These are phyloP conservation scores for Ramaria sp. DNA, from an alignment of 768 basidiomycete species.

Conservation along the genomic window DNA sequence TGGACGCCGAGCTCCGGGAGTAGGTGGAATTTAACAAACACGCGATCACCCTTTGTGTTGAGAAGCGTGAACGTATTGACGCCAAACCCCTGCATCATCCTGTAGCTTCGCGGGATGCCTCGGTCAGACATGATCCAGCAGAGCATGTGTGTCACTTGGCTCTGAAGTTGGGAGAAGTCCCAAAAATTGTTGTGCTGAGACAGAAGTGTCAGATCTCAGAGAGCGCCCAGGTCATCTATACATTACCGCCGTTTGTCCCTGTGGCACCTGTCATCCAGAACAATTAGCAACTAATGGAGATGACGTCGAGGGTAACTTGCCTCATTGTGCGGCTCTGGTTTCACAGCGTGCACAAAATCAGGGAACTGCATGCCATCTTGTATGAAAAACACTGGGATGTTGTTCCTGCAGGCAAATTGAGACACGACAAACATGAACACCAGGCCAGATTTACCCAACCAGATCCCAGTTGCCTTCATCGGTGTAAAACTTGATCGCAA, in stretches of 20 bases:
- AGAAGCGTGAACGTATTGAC: conserved; percentile 78
- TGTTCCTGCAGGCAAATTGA: conserved; percentile 29
- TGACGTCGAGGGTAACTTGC: conserved; percentile 12
- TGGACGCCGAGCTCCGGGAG: conserved; percentile 75
- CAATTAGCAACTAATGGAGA: neutral
- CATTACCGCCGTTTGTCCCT: conserved; percentile 39
- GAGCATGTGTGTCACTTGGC: conserved; percentile 67
- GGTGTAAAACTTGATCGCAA: conserved; percentile 77
- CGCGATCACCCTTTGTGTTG: conserved; percentile 51
- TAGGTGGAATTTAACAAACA: conserved; percentile 87
- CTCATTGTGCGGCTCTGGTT: conserved; percentile 80
- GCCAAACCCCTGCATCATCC: conserved; percentile 86
- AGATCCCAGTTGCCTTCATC: conserved; percentile 82
- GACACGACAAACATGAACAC: neutral
- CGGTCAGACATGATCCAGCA: conserved; percentile 86
- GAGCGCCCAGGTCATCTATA: neutral
- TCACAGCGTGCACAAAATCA: conserved; percentile 75
- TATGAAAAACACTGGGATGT: conserved; percentile 77
- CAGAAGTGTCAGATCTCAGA: neutral
- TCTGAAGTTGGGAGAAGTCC: conserved; percentile 68
- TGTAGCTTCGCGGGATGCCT: conserved; percentile 70
- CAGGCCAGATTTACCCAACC: conserved; percentile 29
- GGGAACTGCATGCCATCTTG: conserved; percentile 79
- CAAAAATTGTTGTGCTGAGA: conserved; percentile 72
- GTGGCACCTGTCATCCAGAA: conserved; percentile 32